Conservation (phyloP, 352 stramenopile species). For the Aphanomyces euteiches region DNA sequence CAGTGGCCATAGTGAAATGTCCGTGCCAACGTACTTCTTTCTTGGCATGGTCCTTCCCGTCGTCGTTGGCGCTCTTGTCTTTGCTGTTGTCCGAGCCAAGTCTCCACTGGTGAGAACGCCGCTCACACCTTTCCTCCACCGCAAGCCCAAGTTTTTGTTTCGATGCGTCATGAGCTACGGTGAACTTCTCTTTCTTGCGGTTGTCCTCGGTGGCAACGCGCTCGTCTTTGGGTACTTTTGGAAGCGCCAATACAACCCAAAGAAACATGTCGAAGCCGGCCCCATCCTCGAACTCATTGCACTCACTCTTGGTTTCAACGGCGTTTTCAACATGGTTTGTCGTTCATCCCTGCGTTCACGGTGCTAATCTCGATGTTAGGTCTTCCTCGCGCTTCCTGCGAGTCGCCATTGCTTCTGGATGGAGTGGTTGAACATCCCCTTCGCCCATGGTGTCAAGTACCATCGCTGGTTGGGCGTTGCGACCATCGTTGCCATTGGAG, state of each 20-base stretch:
- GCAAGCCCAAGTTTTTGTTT: constrained; percentile 38
- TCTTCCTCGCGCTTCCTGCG: constrained; percentile 53
- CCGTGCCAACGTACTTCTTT: constrained; percentile 46
- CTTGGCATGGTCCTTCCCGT: constrained; percentile 45
- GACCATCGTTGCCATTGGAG: constrained; percentile 44
- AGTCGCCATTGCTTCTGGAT: constrained; percentile 58
- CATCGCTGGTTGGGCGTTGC: constrained; percentile 48
- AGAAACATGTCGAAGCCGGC: constrained; percentile 44
- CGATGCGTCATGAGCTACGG: constrained; percentile 49
- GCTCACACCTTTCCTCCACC: constrained; percentile 43
- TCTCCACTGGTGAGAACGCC: constrained; percentile 25
- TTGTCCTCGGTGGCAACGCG: constrained; percentile 50
- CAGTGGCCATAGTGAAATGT: constrained; percentile 43
- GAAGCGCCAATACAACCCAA: constrained; percentile 29
- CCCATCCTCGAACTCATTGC: not conserved
- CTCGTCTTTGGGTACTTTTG: constrained; percentile 50
- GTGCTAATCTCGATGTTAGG: constrained; percentile 35
- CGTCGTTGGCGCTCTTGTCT: constrained; percentile 38
- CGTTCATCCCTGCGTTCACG: not conserved
- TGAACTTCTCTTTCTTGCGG: constrained; percentile 53
- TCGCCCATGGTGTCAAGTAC: constrained; percentile 53
- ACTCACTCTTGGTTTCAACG: constrained; percentile 40
- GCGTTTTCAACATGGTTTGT: constrained; percentile 64
- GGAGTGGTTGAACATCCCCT: constrained; percentile 62
- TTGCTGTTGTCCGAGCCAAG: constrained; percentile 38